These are phyloP conservation scores for Panicum miliaceum DNA, from an alignment of 176 grass and related monocot species.

Conservation along the genomic window DNA sequence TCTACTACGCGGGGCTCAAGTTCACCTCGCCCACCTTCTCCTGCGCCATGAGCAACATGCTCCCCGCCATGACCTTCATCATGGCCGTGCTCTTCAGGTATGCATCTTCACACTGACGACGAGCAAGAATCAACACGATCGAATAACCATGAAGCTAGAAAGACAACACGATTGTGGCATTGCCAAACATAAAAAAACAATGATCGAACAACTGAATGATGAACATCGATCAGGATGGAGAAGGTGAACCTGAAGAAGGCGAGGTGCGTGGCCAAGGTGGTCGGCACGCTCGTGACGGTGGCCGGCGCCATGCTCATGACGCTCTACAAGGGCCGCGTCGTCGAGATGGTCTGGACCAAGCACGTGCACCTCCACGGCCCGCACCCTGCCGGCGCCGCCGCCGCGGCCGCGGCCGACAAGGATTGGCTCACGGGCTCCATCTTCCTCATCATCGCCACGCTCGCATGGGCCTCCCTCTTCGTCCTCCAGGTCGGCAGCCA, in stretches of 20 bases:
- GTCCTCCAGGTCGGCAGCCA: slow-evolving; percentile 72
- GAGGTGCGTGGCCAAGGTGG: slow-evolving; percentile 88
- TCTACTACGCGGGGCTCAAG: slow-evolving; percentile 97
- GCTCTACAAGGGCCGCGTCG: slow-evolving; percentile 86
- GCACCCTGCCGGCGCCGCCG: slow-evolving; percentile 22
- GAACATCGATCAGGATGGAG: slow-evolving; percentile 69
- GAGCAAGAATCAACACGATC: background rate
- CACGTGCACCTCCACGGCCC: slow-evolving; percentile 54
- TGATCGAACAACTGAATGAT: background rate
- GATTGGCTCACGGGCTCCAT: slow-evolving; percentile 95
- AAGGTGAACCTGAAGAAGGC: slow-evolving; percentile 86
- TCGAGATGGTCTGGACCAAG: slow-evolving; percentile 81
- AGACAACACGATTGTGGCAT: background rate
- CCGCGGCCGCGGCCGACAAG: slow-evolving; percentile 52
- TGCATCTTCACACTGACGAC: background rate
- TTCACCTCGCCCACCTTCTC: slow-evolving; percentile 98
- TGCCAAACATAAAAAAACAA: background rate
- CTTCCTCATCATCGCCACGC: slow-evolving; percentile 91
- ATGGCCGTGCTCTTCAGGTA: slow-evolving; percentile 90
- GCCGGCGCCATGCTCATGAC: slow-evolving; percentile 99
- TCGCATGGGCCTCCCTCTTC: slow-evolving; percentile 98
- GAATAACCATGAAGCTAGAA: background rate
- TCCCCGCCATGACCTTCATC: slow-evolving; percentile 96
- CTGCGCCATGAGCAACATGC: slow-evolving; percentile 99
- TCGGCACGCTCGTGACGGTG: slow-evolving; percentile 85